Evolutionary conservation across 805 yeast genomes (phyloP).

Genomic region (Scheffersomyces spartinae): DNA sequence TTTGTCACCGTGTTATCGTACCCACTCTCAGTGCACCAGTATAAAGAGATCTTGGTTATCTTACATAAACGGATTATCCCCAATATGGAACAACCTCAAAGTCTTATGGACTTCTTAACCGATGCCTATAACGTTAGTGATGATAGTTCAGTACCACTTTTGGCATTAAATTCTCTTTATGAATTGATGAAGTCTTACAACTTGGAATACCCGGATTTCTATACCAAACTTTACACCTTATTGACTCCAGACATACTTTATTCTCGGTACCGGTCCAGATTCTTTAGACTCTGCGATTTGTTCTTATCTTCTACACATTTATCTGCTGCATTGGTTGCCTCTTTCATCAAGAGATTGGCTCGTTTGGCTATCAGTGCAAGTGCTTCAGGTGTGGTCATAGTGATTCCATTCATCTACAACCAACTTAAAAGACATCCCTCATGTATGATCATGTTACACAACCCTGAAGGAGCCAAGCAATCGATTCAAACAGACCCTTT

Average conservation of each 20-base stretch:
- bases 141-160: constrained; percentile 41
- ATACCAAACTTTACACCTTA: constrained; percentile 66
- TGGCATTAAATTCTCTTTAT: constrained; percentile 81
- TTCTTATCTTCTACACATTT: constrained; percentile 82
- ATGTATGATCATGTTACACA: constrained; percentile 82
- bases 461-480: constrained; percentile 15
- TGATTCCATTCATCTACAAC: constrained; percentile 87
- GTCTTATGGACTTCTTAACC: constrained; percentile 86
- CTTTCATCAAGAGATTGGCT: constrained; percentile 77
- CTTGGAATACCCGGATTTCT: constrained; percentile 88
- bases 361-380: constrained; percentile 67
- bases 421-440: constrained; percentile 84
- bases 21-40: constrained; percentile 40
- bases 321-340: constrained; percentile 73
- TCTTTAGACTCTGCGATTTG: constrained; percentile 75
- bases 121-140: constrained; percentile 55
- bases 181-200: constrained; percentile 72
- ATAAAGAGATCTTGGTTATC: constrained; percentile 55
- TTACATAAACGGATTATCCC: constrained; percentile 83
- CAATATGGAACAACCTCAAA: constrained; percentile 63
- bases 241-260: constrained; percentile 68
- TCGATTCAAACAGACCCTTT: constrained; percentile 49
- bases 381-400: constrained; percentile 79
- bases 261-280: constrained; percentile 73
- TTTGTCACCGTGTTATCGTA: constrained; percentile 49